Evolutionary conservation across 2,329 filamentous ascomycete species (phyloP), one percentile per base, ranked within the genome.

Genomic region (Alternaria consortialis): DNA sequence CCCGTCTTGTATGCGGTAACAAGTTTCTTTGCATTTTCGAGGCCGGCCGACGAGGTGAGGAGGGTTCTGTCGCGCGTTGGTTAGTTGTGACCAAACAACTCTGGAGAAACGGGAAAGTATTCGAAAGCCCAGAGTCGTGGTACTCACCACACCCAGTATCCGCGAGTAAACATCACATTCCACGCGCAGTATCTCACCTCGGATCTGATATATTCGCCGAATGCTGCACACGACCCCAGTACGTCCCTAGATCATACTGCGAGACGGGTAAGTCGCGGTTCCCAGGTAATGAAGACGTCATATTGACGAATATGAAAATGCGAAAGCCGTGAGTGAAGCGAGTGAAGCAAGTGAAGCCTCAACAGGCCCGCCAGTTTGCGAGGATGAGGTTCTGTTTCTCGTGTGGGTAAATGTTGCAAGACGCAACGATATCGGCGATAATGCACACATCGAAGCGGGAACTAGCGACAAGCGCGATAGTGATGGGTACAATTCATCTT

Each of bases 211-310:
- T 89, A 73, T 94, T 90, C 63, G 92, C 90, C 17, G 93, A 90
- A 83, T 99, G 94, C 81, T 87, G 88, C 75, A 98, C 95, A 60
- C 95, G 90, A 67, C 95, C 95, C 92, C 92, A 95, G 83, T 99
- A 99, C 47, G 94, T 97, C 77, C 81, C 88, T 74, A 99, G 85
- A 78, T 99, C 92, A 86, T 96, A 94, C 80, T 93, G 93, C 56
- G 95, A 99, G 58, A 89, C 88, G 63, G 95, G 95, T 67, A 97
- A 86, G 80, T 97, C 93, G 79, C 94, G 91, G 69, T 80, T 86
- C 57, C 88, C 87, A 27, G 87, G 87, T 29, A 89, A 77, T 27
- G 88, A 88, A 47, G 86, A 82, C 42, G 87, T 88, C 87, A 90
- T 89, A 12, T 50, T 62, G 53, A 36, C 17, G 8, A 27, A 32